Evolutionary conservation across 179 eudicot genomes (phyloP).

Genomic region (Pouteria campechiana): DNA sequence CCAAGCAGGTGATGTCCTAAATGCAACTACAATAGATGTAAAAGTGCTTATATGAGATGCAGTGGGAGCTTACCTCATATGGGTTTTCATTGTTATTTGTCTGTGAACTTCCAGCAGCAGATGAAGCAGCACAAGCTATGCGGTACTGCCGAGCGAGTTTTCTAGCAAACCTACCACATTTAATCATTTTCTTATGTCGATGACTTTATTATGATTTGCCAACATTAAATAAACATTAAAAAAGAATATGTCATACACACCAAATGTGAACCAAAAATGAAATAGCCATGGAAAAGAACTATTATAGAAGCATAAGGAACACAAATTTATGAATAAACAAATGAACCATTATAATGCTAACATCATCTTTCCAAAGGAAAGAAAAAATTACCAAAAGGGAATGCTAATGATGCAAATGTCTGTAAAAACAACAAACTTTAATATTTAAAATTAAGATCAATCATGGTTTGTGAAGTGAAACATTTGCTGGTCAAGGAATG

Average conservation of each 20-base stretch:
- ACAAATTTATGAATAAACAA: background rate
- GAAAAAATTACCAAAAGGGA: too few species aligned
- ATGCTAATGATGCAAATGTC: too few species aligned
- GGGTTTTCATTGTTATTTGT: slow-evolving; percentile 50
- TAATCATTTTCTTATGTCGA: too few species aligned
- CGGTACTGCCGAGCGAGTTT: slow-evolving; percentile 10
- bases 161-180: slow-evolving; percentile 24
- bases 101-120: slow-evolving; percentile 71
- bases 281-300: background rate
- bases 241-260: background rate
- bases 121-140: slow-evolving; percentile 51
- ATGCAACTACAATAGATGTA: background rate
- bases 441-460: too few species aligned
- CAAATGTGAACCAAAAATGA: too few species aligned
- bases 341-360: too few species aligned
- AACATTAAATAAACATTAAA: background rate
- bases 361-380: too few species aligned
- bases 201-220: background rate
- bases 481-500: too few species aligned
- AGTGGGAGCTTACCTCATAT: slow-evolving; percentile 40
- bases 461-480: too few species aligned
- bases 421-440: too few species aligned
- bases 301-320: background rate
- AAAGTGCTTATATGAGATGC: background rate
- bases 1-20: background rate